Evolutionary conservation across 2,329 filamentous ascomycete species (phyloP), one percentile per base, ranked within the genome.

Genomic region (Trichoderma polysporum): DNA sequence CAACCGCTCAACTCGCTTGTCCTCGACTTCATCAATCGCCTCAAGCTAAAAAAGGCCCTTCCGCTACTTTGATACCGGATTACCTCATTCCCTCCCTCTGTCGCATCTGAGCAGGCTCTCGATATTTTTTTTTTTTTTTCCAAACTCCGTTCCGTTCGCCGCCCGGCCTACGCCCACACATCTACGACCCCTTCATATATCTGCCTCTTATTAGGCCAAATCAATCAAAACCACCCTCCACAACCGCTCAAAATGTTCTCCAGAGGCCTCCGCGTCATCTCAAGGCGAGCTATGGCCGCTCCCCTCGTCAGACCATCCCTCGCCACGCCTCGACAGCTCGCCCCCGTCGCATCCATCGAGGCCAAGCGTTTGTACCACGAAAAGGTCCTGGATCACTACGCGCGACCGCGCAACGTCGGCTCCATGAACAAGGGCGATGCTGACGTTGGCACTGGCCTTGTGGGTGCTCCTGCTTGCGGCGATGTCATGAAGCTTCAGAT

Each of bases 371-470:
- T 79, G 33, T 85, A 85, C 72, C 83, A 85, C 74, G 83, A 85
- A 76, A 85, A 85, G 77, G 83, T 82, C 58, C 78, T 82, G 62
- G 80, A 81, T 76, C 82, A 84, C 76, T 85, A 85, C 76, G 83
- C 83, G 53, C 81, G 81, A 66, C 83, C 83, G 52, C 84, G 84
- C 68, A 86, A 86, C 71, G 84, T 85, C 68, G 84, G 84, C 64
- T 85, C 84, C 67, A 81, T 86, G 76, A 80, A 84, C 79, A 96
- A 96, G 84, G 87, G 87, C 70, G 92, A 95, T 71, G 78, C 81
- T 66, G 91, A 95, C 71, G 94, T 97, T 69, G 94, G 94, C 72
- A 97, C 94, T 19, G 94, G 94, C 50, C 90, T 97, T 63, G 94
- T 97, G 71, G 92, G 92, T 72, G 92, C 92, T 15, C 93, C 92